phyloP scores from a whole-genome alignment of 129 eudicot species.

The Glebionis coronaria region DNA sequence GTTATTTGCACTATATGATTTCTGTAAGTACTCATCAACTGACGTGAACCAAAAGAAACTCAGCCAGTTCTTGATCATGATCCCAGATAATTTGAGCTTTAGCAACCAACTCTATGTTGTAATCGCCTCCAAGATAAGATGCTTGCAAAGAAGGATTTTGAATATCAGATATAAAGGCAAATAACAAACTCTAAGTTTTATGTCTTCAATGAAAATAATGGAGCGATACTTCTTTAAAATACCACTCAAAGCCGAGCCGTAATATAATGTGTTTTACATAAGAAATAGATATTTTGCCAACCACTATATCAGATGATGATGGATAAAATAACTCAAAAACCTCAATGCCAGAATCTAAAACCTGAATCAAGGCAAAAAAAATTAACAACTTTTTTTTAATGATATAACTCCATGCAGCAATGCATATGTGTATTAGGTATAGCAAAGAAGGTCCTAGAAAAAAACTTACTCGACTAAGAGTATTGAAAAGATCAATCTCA shows the following conservation, averaged over 20 bases:
- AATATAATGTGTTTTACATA: no score
- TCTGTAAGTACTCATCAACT: conserved; percentile 67
- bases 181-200: no score
- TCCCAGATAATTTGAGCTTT: conserved; percentile 64
- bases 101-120: conserved; percentile 56
- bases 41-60: conserved; percentile 83
- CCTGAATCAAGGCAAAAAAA: conserved; percentile 39
- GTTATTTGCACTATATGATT: conserved; percentile 65
- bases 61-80: conserved; percentile 69
- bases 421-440: background rate
- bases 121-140: no score
- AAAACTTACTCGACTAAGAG: conserved; percentile 62
- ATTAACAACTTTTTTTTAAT: background rate
- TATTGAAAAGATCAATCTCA: conserved; percentile 72
- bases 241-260: no score
- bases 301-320: conserved; percentile 46
- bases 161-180: no score
- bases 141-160: no score
- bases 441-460: background rate
- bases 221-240: no score
- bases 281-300: conserved; percentile 65
- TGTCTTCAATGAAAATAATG: no score
- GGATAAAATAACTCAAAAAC: conserved; percentile 68
- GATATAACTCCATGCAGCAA: conserved; percentile 2
- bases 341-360: conserved; percentile 43